Evolutionary conservation across 2,329 filamentous ascomycete species (phyloP).

Genomic region (Claviceps arundinis): DNA sequence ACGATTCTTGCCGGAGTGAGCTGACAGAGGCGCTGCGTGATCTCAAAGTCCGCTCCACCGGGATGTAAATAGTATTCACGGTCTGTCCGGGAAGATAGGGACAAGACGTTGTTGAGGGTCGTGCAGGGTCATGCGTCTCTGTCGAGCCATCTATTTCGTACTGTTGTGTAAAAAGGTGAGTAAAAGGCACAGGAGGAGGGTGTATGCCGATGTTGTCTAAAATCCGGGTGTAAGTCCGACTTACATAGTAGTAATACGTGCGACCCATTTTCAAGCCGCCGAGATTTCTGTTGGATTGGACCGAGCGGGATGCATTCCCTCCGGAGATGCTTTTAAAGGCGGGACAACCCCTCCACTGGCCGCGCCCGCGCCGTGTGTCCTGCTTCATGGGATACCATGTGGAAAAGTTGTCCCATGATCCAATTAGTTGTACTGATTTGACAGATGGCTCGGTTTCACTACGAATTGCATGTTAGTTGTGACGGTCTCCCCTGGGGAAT

Average conservation of each 20-base stretch:
- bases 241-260: slow-evolving; percentile 91
- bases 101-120: slow-evolving; percentile 65
- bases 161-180: slow-evolving; percentile 27
- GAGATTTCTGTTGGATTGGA: slow-evolving; percentile 36
- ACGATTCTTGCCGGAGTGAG: slow-evolving; percentile 43
- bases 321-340: slow-evolving; percentile 75
- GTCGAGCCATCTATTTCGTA: slow-evolving; percentile 70
- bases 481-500: background rate
- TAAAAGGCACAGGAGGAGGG: background rate
- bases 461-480: slow-evolving; percentile 13
- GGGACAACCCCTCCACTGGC: slow-evolving; percentile 80
- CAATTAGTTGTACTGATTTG: slow-evolving; percentile 64
- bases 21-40: slow-evolving; percentile 52
- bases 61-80: slow-evolving; percentile 74
- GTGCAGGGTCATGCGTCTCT: slow-evolving; percentile 60
- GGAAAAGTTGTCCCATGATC: slow-evolving; percentile 92
- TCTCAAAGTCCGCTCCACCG: slow-evolving; percentile 49
- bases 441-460: slow-evolving; percentile 49
- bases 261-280: slow-evolving; percentile 85
- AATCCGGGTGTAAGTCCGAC: slow-evolving; percentile 18
- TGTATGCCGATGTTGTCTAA: background rate
- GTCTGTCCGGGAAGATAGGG: slow-evolving; percentile 79
- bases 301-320: slow-evolving; percentile 47
- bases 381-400: slow-evolving; percentile 68
- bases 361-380: slow-evolving; percentile 59